These are phyloP conservation scores for Akanthomyces lecanii DNA, from an alignment of 2,329 filamentous ascomycete species.

Conservation along the genomic window DNA sequence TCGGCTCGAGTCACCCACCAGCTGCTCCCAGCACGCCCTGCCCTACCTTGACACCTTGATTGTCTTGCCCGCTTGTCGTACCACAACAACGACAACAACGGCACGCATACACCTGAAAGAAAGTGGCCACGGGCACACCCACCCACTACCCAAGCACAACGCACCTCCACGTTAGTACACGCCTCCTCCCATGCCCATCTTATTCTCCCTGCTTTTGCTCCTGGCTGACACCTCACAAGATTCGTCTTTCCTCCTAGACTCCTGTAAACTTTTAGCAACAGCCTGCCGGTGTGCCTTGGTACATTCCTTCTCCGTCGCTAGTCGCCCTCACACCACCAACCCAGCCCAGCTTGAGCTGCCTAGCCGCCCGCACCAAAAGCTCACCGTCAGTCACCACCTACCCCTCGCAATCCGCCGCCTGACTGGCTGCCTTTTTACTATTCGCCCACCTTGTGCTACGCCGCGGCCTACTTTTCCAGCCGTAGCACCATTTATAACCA, in stretches of 20 bases:
- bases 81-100: neutral
- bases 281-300: neutral
- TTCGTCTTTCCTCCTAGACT: neutral
- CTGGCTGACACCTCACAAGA: neutral
- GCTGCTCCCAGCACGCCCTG: neutral
- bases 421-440: conserved; percentile 13
- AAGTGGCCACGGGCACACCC: conserved; percentile 3
- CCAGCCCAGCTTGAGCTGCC: conserved; percentile 1
- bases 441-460: conserved; percentile 15
- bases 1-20: neutral
- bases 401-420: conserved; percentile 10
- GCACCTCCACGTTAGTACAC: conserved; percentile 3
- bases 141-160: neutral
- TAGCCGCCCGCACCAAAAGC: conserved; percentile 9
- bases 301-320: neutral
- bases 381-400: conserved; percentile 10
- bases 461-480: conserved; percentile 12
- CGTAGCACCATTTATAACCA: conserved; percentile 16
- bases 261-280: neutral
- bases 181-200: neutral
- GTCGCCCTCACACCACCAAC: neutral
- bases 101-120: neutral
- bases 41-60: neutral
- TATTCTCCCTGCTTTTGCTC: conserved; percentile 8
- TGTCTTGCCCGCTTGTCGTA: neutral